Evolutionary conservation across 2,329 filamentous ascomycete genomes (phyloP).

Genomic region (Exophiala aquamarina): DNA sequence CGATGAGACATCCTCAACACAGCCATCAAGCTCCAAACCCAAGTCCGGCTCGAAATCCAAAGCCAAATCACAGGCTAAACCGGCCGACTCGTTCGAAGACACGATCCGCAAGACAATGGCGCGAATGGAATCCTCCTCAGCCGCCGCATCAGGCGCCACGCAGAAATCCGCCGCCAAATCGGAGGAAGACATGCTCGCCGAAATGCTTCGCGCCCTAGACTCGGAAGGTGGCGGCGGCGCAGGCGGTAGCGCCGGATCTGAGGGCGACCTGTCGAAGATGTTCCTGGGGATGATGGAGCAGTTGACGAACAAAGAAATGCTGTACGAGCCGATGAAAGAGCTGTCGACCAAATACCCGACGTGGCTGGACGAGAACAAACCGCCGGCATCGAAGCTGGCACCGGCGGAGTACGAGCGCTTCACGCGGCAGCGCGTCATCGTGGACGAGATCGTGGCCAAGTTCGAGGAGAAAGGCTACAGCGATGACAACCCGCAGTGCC

Average conservation of each 20-base stretch:
- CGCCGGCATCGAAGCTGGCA: constrained; percentile 54
- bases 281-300: constrained; percentile 99
- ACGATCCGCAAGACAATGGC: constrained; percentile 94
- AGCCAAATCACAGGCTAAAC: constrained; percentile 33
- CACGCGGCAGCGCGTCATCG: constrained; percentile 74
- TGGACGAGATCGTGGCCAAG: constrained; percentile 81
- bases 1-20: not conserved
- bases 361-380: constrained; percentile 76
- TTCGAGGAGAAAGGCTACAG: constrained; percentile 82
- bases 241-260: constrained; percentile 47
- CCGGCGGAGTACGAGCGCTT: constrained; percentile 76
- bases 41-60: constrained; percentile 35
- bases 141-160: constrained; percentile 75
- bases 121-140: constrained; percentile 86
- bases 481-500: constrained; percentile 76
- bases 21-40: not conserved
- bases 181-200: constrained; percentile 80
- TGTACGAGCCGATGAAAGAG: constrained; percentile 99
- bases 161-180: constrained; percentile 56
- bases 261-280: constrained; percentile 92
- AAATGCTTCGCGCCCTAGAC: constrained; percentile 88
- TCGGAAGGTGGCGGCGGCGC: constrained; percentile 57
- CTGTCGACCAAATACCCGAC: constrained; percentile 85
- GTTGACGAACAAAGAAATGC: constrained; percentile 94
- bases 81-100: constrained; percentile 67